A percentile compares a stretch with the other conserved stretches of the same genome.
phyloP scores from a whole-genome alignment of 2,329 filamentous ascomycete species.

The Raffaelea arxii region DNA sequence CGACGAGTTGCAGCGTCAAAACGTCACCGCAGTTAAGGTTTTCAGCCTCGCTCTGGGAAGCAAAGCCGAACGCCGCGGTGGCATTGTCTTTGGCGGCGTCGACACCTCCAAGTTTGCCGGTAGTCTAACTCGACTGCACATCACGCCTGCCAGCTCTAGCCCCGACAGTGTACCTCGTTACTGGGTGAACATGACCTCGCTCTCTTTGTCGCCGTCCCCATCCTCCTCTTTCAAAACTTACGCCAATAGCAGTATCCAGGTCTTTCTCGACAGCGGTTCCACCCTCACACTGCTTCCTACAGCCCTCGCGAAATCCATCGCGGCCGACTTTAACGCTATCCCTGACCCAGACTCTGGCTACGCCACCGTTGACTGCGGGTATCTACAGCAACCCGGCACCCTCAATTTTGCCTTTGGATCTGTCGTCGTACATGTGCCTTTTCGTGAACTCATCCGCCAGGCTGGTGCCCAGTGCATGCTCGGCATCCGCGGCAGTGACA shows the following conservation, averaged over 20 bases:
- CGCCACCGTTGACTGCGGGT: constrained; percentile 34
- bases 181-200: constrained; percentile 38
- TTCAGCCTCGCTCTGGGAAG: constrained; percentile 59
- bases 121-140: constrained; percentile 47
- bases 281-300: constrained; percentile 59
- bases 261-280: constrained; percentile 62
- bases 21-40: constrained; percentile 48
- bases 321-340: constrained; percentile 35
- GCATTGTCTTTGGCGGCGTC: constrained; percentile 58
- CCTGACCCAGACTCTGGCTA: constrained; percentile 28
- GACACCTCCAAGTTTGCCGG: constrained; percentile 57
- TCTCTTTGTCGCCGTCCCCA: constrained; percentile 27
- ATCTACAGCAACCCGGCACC: constrained; percentile 29
- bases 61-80: constrained; percentile 48
- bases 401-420: constrained; percentile 40
- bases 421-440: constrained; percentile 38
- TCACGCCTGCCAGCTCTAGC: constrained; percentile 44
- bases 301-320: constrained; percentile 38
- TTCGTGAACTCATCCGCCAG: constrained; percentile 36
- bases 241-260: constrained; percentile 32
- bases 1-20: constrained; percentile 38
- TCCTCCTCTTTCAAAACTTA: constrained; percentile 21
- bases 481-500: constrained; percentile 36
- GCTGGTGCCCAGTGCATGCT: constrained; percentile 31
- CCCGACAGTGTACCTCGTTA: constrained; percentile 44